Evolutionary conservation across 2,329 filamentous ascomycete genomes (phyloP).

Genomic region (Leptodontidium sp.): DNA sequence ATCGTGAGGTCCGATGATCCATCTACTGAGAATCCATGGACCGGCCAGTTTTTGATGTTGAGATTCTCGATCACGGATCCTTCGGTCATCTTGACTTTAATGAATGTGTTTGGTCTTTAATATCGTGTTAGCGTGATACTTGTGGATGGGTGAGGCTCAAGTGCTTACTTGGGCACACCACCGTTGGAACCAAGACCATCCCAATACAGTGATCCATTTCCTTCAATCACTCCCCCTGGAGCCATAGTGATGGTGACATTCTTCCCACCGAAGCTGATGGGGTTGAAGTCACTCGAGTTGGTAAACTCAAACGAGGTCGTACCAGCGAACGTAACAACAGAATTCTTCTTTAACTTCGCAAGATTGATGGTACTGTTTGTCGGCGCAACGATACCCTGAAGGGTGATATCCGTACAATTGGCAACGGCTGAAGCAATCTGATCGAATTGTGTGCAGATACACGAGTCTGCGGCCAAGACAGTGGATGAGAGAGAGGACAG

Average conservation of each 20-base stretch:
- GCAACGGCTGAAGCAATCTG: constrained; percentile 57
- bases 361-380: constrained; percentile 64
- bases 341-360: constrained; percentile 58
- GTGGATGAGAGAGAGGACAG: background rate
- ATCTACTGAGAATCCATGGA: constrained; percentile 59
- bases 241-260: constrained; percentile 62
- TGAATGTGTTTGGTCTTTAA: constrained; percentile 65
- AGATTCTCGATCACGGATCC: constrained; percentile 58
- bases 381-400: constrained; percentile 65
- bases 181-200: constrained; percentile 66
- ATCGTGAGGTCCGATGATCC: constrained; percentile 54
- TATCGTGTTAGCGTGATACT: constrained; percentile 43
- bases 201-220: constrained; percentile 67
- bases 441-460: constrained; percentile 61
- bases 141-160: background rate
- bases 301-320: constrained; percentile 55
- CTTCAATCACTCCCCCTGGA: constrained; percentile 61
- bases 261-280: constrained; percentile 61
- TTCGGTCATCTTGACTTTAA: constrained; percentile 59
- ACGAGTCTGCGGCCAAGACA: constrained; percentile 42
- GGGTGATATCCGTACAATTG: constrained; percentile 61
- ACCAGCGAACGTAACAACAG: constrained; percentile 68
- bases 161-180: constrained; percentile 49
- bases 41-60: constrained; percentile 61
- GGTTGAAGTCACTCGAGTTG: constrained; percentile 38